phyloP scores from a whole-genome alignment of 192 early-diverging fungal genomes.

The Pilaira anomala region DNA sequence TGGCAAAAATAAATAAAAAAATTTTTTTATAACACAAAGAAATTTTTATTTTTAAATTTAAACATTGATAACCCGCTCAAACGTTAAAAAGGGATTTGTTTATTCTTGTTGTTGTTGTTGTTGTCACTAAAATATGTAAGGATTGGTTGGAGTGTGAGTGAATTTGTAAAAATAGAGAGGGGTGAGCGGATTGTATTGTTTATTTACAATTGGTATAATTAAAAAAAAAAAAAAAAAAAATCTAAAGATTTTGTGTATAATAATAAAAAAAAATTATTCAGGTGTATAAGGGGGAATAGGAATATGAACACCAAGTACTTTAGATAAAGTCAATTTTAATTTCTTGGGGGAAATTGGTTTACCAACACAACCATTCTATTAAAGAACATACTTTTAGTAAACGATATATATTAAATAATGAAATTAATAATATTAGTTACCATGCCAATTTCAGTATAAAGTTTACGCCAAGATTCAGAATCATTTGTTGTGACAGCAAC shows the following conservation, averaged over 20 bases:
- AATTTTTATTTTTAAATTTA: too few relatives aligned
- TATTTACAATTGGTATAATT: slow-evolving; percentile 13
- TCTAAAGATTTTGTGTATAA: background rate
- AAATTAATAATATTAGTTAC: slow-evolving; percentile 10
- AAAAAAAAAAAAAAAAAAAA: slow-evolving; percentile 7
- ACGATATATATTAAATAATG: background rate
- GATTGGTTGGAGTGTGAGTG: too few relatives aligned
- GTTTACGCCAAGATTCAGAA: slow-evolving; percentile 43
- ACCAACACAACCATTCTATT: slow-evolving; percentile 47
- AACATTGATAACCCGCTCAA: too few relatives aligned
- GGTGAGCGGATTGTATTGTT: background rate
- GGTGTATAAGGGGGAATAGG: slow-evolving; percentile 4
- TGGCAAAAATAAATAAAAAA: too few relatives aligned
- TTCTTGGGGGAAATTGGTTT: slow-evolving; percentile 42
- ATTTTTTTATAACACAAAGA: too few relatives aligned
- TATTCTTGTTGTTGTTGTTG: too few relatives aligned
- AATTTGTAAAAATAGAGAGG: too few relatives aligned
- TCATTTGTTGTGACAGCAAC: slow-evolving; percentile 65
- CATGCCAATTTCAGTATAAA: slow-evolving; percentile 56
- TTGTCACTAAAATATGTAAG: too few relatives aligned
- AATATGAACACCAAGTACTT: slow-evolving; percentile 11
- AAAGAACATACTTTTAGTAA: background rate
- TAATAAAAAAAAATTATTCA: slow-evolving; percentile 7
- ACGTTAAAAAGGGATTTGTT: too few relatives aligned
- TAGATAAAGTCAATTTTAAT: slow-evolving; percentile 16